Conservation (phyloP, 805 yeast species). For the Metschnikowia santaceciliae region DNA sequence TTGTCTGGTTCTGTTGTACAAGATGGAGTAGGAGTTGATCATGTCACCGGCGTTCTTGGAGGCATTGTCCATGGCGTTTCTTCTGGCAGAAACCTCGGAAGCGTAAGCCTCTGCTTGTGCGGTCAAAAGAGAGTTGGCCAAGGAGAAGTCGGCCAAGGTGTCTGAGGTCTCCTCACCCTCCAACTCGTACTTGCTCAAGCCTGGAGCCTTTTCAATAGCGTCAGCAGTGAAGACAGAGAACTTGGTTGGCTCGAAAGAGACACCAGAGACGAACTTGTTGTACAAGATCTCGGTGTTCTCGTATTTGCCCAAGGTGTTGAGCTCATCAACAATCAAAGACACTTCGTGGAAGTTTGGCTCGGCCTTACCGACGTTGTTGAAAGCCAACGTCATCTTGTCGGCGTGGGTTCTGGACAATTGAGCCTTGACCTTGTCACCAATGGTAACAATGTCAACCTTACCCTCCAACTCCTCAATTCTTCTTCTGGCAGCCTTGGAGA, state of each 20-base stretch:
- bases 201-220: constrained; percentile 79
- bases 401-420: constrained; percentile 84
- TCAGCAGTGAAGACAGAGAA: constrained; percentile 64
- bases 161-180: constrained; percentile 65
- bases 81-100: constrained; percentile 95
- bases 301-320: constrained; percentile 65
- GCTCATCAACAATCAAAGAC: constrained; percentile 82
- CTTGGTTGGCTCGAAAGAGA: constrained; percentile 81
- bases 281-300: constrained; percentile 74
- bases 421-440: constrained; percentile 92
- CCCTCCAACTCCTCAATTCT: constrained; percentile 59
- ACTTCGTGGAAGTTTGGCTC: constrained; percentile 93
- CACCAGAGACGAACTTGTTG: constrained; percentile 85
- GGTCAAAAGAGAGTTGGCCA: constrained; percentile 83
- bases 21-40: constrained; percentile 93
- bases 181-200: constrained; percentile 75
- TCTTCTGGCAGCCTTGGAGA: constrained; percentile 81
- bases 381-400: constrained; percentile 63
- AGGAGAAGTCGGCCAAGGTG: constrained; percentile 77
- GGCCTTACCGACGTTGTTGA: constrained; percentile 93
- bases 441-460: constrained; percentile 70
- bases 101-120: constrained; percentile 99
- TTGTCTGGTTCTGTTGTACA: constrained; percentile 77
- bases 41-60: constrained; percentile 99
- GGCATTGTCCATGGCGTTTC: constrained; percentile 99